Evolutionary conservation across 2,329 filamentous ascomycete genomes (phyloP).

Genomic region (Aspergillus pseudotamarii): DNA sequence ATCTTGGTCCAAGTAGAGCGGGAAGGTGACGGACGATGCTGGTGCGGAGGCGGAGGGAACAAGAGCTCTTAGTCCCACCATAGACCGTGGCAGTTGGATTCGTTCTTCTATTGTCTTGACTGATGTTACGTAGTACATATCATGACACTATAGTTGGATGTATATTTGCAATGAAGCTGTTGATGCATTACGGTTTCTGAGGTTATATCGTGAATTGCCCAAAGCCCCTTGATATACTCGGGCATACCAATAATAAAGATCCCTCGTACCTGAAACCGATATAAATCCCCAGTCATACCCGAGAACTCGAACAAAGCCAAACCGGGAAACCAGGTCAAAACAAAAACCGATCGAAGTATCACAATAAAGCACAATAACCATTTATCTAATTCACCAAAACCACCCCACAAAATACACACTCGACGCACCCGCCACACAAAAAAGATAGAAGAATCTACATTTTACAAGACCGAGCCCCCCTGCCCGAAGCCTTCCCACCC

Average conservation of each 20-base stretch:
- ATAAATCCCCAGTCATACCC: background rate
- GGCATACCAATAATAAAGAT: background rate
- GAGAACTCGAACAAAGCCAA: background rate
- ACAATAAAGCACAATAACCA: background rate
- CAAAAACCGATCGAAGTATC: background rate
- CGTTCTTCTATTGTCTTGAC: background rate
- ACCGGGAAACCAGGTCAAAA: background rate
- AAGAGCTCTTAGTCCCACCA: constrained; percentile 24
- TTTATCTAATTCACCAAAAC: background rate
- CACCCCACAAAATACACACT: background rate
- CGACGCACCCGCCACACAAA: background rate
- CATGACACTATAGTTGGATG: background rate
- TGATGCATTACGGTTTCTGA: background rate
- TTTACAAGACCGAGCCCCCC: background rate
- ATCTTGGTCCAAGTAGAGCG: constrained; percentile 85
- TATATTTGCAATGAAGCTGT: background rate
- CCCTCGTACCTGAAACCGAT: background rate
- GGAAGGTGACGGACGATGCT: constrained; percentile 71
- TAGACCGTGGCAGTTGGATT: background rate
- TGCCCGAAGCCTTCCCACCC: too few relatives aligned
- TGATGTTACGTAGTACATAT: background rate
- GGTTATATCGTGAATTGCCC: background rate
- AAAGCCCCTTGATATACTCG: background rate
- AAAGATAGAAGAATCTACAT: background rate
- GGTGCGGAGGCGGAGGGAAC: constrained; percentile 60